phyloP scores from a whole-genome alignment of 2,329 filamentous ascomycete genomes.

The Chrysosphaeria jannelii region DNA sequence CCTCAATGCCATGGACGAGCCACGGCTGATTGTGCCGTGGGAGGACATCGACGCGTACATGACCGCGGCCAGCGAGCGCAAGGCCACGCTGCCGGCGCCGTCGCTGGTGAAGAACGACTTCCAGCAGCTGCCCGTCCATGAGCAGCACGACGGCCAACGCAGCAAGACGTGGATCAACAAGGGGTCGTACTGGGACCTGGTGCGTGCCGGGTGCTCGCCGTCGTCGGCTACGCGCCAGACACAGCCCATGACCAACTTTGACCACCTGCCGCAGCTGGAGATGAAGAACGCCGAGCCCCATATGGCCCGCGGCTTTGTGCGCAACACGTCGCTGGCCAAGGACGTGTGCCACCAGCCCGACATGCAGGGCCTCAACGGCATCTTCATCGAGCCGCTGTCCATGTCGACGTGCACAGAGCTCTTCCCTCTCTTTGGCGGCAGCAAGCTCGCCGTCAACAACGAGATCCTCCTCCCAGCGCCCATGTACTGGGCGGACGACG shows the following conservation, averaged over 20 bases:
- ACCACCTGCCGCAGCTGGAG: too few relatives aligned
- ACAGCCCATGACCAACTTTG: slow-evolving; percentile 10
- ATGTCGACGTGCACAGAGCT: slow-evolving; percentile 19
- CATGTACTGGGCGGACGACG: slow-evolving; percentile 28
- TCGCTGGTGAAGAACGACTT: slow-evolving; percentile 13
- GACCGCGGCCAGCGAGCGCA: slow-evolving; percentile 14
- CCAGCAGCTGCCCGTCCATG: slow-evolving; percentile 7
- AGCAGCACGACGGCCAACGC: slow-evolving; percentile 11
- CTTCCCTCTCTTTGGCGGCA: slow-evolving; percentile 26
- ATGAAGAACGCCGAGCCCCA: not conserved
- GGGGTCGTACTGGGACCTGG: slow-evolving; percentile 24
- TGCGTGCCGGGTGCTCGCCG: slow-evolving; percentile 24
- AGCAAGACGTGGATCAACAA: slow-evolving; percentile 16
- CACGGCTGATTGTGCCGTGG: slow-evolving; percentile 26
- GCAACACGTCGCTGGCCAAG: slow-evolving; percentile 21
- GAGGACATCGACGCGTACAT: slow-evolving; percentile 21
- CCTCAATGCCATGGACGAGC: slow-evolving; percentile 32
- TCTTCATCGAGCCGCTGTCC: slow-evolving; percentile 19
- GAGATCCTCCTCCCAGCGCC: slow-evolving; percentile 30
- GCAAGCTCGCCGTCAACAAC: slow-evolving; percentile 26
- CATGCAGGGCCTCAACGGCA: slow-evolving; percentile 16
- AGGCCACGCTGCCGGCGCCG: slow-evolving; percentile 11
- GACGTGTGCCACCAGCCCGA: slow-evolving; percentile 24
- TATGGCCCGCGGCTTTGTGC: slow-evolving; percentile 12
- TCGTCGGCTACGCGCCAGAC: slow-evolving; percentile 15